Evolutionary conservation across 2,329 filamentous ascomycete species (phyloP).

Genomic region (Paracamarosporium sp.): DNA sequence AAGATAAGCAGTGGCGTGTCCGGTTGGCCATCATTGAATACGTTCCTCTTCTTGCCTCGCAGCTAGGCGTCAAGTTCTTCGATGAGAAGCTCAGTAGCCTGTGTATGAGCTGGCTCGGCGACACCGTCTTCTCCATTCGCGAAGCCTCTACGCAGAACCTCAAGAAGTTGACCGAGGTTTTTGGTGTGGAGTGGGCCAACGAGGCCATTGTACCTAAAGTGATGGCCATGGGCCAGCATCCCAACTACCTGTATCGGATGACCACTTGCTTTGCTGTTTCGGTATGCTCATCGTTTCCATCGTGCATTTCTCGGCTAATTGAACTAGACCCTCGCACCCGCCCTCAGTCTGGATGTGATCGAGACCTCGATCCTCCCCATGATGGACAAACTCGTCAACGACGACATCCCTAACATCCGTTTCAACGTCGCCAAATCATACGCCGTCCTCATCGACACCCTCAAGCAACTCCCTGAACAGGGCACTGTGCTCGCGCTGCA

Average conservation of each 20-base stretch:
- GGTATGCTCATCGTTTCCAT: conserved; percentile 64
- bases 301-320: conserved; percentile 13
- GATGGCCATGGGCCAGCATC: conserved; percentile 96
- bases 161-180: conserved; percentile 98
- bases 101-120: conserved; percentile 98
- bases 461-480: conserved; percentile 87
- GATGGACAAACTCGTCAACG: conserved; percentile 89
- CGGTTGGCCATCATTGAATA: conserved; percentile 99
- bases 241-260: conserved; percentile 99
- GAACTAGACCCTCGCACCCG: conserved; percentile 85
- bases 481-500: conserved; percentile 86
- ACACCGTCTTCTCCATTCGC: conserved; percentile 97
- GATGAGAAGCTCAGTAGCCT: conserved; percentile 94
- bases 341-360: conserved; percentile 92
- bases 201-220: conserved; percentile 98
- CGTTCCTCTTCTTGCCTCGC: conserved; percentile 92
- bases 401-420: conserved; percentile 98
- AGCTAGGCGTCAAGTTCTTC: conserved; percentile 96
- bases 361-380: conserved; percentile 93
- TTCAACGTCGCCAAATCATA: conserved; percentile 99
- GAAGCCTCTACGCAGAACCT: conserved; percentile 97
- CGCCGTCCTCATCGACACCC: conserved; percentile 83
- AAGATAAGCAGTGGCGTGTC: conserved; percentile 99
- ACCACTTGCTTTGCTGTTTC: conserved; percentile 99
- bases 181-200: conserved; percentile 96